Base-by-base conservation (phyloP, 371 early-diverging fungal species). In the Saksenaea vasiformis region DNA sequence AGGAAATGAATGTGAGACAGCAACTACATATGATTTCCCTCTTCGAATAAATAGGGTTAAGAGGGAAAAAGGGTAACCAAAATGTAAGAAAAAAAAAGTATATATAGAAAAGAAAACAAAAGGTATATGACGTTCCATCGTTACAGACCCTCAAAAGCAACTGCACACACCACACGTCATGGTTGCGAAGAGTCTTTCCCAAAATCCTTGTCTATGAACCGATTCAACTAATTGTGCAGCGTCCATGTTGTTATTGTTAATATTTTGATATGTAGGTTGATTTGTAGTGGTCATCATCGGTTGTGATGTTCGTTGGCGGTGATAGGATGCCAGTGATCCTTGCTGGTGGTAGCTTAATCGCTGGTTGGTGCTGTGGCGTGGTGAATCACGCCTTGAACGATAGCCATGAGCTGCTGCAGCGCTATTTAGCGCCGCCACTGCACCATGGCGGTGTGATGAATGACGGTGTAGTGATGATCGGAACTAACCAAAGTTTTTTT, bases 231-330 rank as follows among this genome's bases (percentile, higher is more conserved):
- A 62, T 44, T 58, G 68, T 1, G 60, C 62, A 9, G 61, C 67
- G 36, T 67, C 62, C 34, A 67, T 17, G 7, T 62, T 63, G 28
- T 51, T 63, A 47, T 62, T 67, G 59, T 67, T 62, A 10, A 62
- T 57, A 27, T 67, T 67, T 54, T 67, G 68, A 59, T 67, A 67
- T 26, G 68, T 67, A 15, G 68, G 68, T 39, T 66, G 66, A n/a
- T 43, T 55, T 14, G 63, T 28, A 24, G 43, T 60, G 13, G 26
- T 43, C 58, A 54, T 60, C 68, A 67, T 67, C 19, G 54, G 41
- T 28, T 59, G 68, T 0, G 68, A 67, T 0, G 63, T 43, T 53
- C 68, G 54, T 35, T 62, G 59, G 60, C 57, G 35, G 60, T 55
- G 28, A n/a, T 39, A 41, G 19, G 51, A 47, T 47, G 9, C n/a